These are phyloP conservation scores for Salvia sclarea DNA, from an alignment of 305 asterid species.

Conservation along the genomic window DNA sequence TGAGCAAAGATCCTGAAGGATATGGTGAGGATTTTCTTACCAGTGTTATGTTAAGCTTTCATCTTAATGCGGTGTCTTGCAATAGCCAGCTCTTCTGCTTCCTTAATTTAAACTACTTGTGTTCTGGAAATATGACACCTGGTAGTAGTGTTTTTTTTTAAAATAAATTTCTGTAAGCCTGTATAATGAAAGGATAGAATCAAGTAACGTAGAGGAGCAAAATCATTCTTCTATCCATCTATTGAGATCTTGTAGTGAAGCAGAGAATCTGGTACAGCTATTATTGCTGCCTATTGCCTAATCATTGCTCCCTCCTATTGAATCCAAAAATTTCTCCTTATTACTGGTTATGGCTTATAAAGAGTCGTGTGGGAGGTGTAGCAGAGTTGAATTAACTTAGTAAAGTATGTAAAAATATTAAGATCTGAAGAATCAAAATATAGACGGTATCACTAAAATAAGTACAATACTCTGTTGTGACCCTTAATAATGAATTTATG, in stretches of 20 bases:
- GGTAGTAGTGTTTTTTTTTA: neutral
- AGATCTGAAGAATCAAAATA: neutral
- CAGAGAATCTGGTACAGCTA: slow-evolving; percentile 3
- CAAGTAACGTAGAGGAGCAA: slow-evolving; percentile 15
- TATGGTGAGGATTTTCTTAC: slow-evolving; percentile 51
- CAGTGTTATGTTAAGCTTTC: slow-evolving; percentile 19
- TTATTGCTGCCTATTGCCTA: neutral
- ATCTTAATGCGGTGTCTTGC: slow-evolving; percentile 5
- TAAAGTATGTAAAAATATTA: neutral
- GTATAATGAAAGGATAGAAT: slow-evolving; percentile 3
- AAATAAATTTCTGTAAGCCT: slow-evolving; percentile 10
- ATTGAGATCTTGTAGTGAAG: neutral
- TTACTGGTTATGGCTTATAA: neutral
- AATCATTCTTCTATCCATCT: slow-evolving; percentile 20
- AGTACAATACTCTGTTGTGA: slow-evolving; percentile 2
- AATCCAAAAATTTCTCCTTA: too few species aligned
- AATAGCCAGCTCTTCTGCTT: slow-evolving; percentile 3
- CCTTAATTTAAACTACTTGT: slow-evolving; percentile 14
- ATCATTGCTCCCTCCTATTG: neutral
- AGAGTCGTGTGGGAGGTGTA: neutral
- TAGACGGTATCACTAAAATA: neutral
- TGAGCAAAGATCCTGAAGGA: slow-evolving; percentile 85
- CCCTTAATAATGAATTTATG: neutral
- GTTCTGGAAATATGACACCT: neutral
- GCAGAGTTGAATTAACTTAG: neutral